Evolutionary conservation across 2,329 filamentous ascomycete genomes (phyloP).

Genomic region (Westerdykella ornata): DNA sequence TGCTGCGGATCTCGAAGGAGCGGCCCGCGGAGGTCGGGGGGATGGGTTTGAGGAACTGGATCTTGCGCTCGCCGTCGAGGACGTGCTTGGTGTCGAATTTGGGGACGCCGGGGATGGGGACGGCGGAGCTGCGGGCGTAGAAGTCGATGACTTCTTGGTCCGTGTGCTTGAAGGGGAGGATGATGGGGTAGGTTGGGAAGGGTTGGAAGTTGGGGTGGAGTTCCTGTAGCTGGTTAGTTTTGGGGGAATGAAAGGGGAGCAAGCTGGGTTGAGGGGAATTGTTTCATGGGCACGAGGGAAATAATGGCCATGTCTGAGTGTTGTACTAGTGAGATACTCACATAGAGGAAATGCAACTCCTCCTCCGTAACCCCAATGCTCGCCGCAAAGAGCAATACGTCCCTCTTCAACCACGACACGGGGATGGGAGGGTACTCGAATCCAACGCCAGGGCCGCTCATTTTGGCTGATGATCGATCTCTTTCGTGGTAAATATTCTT

Average conservation of each 20-base stretch:
- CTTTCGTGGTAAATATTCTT: too few relatives aligned
- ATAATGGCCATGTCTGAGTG: conserved; percentile 2
- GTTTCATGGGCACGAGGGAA: neutral
- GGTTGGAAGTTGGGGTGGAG: conserved; percentile 78
- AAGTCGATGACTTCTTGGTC: conserved; percentile 76
- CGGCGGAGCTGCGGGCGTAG: conserved; percentile 61
- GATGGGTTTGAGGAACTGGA: conserved; percentile 69
- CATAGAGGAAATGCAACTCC: conserved; percentile 89
- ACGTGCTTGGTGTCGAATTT: conserved; percentile 67
- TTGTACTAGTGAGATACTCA: conserved; percentile 39
- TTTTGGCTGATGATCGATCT: conserved; percentile 8
- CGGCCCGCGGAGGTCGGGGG: conserved; percentile 64
- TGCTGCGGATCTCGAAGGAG: conserved; percentile 69
- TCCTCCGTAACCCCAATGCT: conserved; percentile 80
- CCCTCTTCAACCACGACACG: conserved; percentile 81
- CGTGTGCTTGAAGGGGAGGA: conserved; percentile 75
- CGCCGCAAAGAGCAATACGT: conserved; percentile 82
- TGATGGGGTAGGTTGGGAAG: conserved; percentile 82
- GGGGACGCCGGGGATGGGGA: conserved; percentile 67
- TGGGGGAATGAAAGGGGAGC: neutral
- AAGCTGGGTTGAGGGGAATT: neutral
- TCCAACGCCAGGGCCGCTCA: conserved; percentile 52
- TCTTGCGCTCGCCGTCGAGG: conserved; percentile 76
- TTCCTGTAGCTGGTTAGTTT: conserved; percentile 52
- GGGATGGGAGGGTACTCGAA: conserved; percentile 71